Percentiles rank a stretch among this genome's conserved stretches.
These are phyloP conservation scores for Termitomyces sp. DNA, from an alignment of 768 basidiomycete genomes.

Conservation along the genomic window DNA sequence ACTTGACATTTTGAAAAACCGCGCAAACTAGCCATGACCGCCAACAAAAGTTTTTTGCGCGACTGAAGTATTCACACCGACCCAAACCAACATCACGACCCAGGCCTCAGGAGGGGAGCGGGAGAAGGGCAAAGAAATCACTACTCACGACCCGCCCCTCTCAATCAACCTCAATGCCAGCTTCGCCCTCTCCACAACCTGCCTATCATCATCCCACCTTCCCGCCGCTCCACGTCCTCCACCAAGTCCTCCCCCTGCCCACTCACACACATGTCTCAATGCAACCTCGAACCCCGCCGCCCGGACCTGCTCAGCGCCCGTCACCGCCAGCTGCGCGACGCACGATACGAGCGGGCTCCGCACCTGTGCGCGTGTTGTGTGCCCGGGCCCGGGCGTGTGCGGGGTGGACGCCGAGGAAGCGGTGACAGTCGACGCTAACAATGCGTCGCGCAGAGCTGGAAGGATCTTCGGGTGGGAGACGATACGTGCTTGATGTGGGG, in stretches of 20 bases:
- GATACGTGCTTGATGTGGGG: constrained; percentile 46
- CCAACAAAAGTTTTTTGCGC: too few relatives aligned
- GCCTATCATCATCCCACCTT: constrained; percentile 1
- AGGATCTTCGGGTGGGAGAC: constrained; percentile 48
- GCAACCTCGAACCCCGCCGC: constrained; percentile 35
- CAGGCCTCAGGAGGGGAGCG: too few relatives aligned
- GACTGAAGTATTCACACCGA: too few relatives aligned
- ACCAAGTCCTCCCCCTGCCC: constrained; percentile 22
- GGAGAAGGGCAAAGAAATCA: too few relatives aligned
- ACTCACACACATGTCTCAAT: constrained; percentile 35
- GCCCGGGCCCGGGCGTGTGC: neutral
- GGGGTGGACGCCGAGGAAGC: neutral
- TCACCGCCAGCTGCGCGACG: constrained; percentile 48
- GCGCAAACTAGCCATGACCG: too few relatives aligned
- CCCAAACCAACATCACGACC: too few relatives aligned
- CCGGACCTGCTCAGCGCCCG: constrained; percentile 28
- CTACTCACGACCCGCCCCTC: neutral
- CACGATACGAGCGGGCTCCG: constrained; percentile 57
- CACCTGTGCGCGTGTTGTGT: constrained; percentile 26
- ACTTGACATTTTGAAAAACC: too few relatives aligned
- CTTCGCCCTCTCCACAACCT: constrained; percentile 3
- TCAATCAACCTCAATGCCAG: constrained; percentile 1
- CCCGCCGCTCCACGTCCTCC: constrained; percentile 30
- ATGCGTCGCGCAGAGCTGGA: constrained; percentile 43
- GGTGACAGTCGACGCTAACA: constrained; percentile 52